Conservation (phyloP, 371 early-diverging fungal species). For the Lichtheimia corymbifera region DNA sequence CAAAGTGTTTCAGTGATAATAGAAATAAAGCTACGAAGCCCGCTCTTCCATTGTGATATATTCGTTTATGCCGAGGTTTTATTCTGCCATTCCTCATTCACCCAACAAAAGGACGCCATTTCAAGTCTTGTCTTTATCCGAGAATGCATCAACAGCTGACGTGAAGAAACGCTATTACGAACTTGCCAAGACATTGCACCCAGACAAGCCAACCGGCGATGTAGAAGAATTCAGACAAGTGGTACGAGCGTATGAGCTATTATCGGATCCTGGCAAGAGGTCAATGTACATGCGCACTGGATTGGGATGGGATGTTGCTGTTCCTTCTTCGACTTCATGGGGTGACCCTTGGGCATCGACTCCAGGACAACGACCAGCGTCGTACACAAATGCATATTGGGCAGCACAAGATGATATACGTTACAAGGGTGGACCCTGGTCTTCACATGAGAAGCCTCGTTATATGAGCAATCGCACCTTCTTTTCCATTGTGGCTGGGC, state of each 20-base stretch:
- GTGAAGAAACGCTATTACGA: slow-evolving; percentile 43
- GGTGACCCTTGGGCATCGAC: slow-evolving; percentile 14
- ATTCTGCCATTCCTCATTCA: neutral
- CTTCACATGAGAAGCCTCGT: slow-evolving; percentile 23
- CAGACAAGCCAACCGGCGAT: slow-evolving; percentile 36
- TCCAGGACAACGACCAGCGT: slow-evolving; percentile 20
- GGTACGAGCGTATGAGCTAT: slow-evolving; percentile 37
- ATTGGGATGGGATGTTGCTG: slow-evolving; percentile 32
- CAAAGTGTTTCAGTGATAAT: no score
- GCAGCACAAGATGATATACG: slow-evolving; percentile 20
- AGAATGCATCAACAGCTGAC: slow-evolving; percentile 24
- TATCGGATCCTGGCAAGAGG: slow-evolving; percentile 26
- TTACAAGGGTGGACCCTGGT: slow-evolving; percentile 30
- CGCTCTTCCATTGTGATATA: no score
- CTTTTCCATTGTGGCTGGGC: slow-evolving; percentile 32
- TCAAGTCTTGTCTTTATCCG: slow-evolving; percentile 29
- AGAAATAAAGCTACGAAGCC: no score
- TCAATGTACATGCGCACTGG: slow-evolving; percentile 27
- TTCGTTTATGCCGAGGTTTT: neutral
- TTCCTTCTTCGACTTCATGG: slow-evolving; percentile 1
- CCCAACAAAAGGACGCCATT: slow-evolving; percentile 23
- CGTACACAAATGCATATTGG: slow-evolving; percentile 24
- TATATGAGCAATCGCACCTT: slow-evolving; percentile 39
- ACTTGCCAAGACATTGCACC: slow-evolving; percentile 44
- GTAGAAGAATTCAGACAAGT: slow-evolving; percentile 36